Evolutionary conservation across 805 yeast genomes (phyloP), one percentile per base, ranked within the genome.

Genomic region (Trichomonascus vanleenenianus): DNA sequence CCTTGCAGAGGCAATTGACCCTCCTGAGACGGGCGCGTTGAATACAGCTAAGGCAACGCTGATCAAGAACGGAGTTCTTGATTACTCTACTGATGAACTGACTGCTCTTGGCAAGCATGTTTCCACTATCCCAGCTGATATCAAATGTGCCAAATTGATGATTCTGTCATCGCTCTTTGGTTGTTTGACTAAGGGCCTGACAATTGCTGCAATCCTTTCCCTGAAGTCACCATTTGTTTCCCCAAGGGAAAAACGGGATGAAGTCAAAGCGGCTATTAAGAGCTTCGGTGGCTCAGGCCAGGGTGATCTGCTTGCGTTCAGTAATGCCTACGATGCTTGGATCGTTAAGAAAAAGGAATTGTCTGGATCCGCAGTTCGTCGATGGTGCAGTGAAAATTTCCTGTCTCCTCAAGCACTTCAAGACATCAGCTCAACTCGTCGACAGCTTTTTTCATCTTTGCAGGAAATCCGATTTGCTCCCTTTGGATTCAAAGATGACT

Each of bases 121-220:
- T 31, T 82, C 96, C 0, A 69, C 82, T 57, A 68, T 91, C 49
- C 98, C 98, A 1, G 71, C 77, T 48, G 97, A 91, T 60, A 75
- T 91, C 38, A 81, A 78, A 50, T 83, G 87, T 40, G 96, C 95
- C 7, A 91, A 91, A 56, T 63, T 89, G 43, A 66, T 91, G 31
- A 78, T 89, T 14, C 75, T 79, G 50, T 88, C 95, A 1, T 78
- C 91, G 37, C 73, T 89, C 3, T 85, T 91, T 61, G 93, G 93
- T 0, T 83, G 93, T 56, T 65, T 89, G 6, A 89, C 85, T 20
- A 66, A 75, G 15, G 82, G 89, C 48, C 68, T 88, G n/a, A 78
- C 93, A 0, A 66, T 86, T n/a, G 91, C 95, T 0, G 78, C 96
- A 0, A 71, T 87, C 2, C 65, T 83, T 35, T 76, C 88, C 12